phyloP scores from a whole-genome alignment of 176 grass and related monocot genomes.

The Cenchrus fungigraminus region DNA sequence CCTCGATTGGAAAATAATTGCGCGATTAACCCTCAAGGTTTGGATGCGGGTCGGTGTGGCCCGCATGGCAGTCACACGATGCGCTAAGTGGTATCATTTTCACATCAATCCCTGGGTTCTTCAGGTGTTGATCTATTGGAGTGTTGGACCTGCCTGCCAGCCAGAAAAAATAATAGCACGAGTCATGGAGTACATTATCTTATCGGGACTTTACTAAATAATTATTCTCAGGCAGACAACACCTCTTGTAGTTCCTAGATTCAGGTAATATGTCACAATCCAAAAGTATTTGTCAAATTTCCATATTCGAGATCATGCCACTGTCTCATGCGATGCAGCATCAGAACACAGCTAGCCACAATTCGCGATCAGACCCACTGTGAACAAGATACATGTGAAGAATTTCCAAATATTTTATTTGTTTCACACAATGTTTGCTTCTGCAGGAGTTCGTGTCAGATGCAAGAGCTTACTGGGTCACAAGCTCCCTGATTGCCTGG shows the following conservation, averaged over 20 bases:
- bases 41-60: not conserved
- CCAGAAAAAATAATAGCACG: not conserved
- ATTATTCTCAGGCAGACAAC: no score
- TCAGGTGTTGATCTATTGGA: not conserved
- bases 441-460: constrained; percentile 61
- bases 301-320: not conserved
- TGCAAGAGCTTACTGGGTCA: constrained; percentile 79
- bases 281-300: not conserved
- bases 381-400: not conserved
- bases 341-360: not conserved
- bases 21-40: not conserved
- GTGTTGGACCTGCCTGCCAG: not conserved
- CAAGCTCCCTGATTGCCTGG: constrained; percentile 70
- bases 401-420: not conserved
- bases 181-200: no score
- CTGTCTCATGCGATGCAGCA: not conserved
- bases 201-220: not conserved
- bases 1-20: not conserved
- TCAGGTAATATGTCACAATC: not conserved
- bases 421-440: not conserved
- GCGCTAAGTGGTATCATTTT: not conserved
- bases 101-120: not conserved
- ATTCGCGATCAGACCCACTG: not conserved
- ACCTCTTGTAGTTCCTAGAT: not conserved
- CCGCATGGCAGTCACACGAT: not conserved